Base-by-base conservation (phyloP, 1,139 yeast species). In the Candida sp. region DNA sequence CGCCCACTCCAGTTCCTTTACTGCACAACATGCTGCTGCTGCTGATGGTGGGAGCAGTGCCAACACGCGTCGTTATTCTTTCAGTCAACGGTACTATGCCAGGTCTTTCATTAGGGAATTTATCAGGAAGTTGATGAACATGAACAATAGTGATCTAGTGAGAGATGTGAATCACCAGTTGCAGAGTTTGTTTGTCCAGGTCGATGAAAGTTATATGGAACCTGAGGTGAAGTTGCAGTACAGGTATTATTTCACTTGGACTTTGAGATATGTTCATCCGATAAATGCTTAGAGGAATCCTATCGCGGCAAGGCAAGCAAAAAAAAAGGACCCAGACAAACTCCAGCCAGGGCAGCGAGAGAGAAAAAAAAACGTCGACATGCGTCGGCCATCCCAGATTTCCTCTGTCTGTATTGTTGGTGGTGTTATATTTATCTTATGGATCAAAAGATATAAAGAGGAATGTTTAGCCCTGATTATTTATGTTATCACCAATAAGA, bases 201-300 rank as follows among this genome's bases (percentile, higher is more conserved):
- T 72, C 33, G 62, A 63, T 7, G 56, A 60, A 42, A 67, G 72
- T 7, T 58, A 60, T 58, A 59, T 63, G 9, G 64, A 65, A 12
- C 54, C 54, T 5, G 62, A 59, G 12, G 52, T 62, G 22, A 70
- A 69, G 49, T 32, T 42, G n/a, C 50, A 54, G 26, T 56, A 56
- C 57, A 37, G 40, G 28, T 42, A 42, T 23, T 43, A 50, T 30
- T 58, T 58, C 40, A 54, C 45, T 7, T 58, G 61, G 61, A 44
- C 52, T 25, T 38, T 56, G 32, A 28, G 51, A n/a, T 46, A 47
- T 41, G 44, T 50, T 26, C 52, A 47, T 23, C 42, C 49, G 9
- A 28, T 32, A 17, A 30, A 7, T 11, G 28, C 11, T 26, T n/a
- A 26, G 12, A 4, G 22, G 7, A 28, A 28, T 28, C 9, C 7